Evolutionary conservation across 116 monocot genomes (phyloP).

Genomic region (Posidonia oceanica): DNA sequence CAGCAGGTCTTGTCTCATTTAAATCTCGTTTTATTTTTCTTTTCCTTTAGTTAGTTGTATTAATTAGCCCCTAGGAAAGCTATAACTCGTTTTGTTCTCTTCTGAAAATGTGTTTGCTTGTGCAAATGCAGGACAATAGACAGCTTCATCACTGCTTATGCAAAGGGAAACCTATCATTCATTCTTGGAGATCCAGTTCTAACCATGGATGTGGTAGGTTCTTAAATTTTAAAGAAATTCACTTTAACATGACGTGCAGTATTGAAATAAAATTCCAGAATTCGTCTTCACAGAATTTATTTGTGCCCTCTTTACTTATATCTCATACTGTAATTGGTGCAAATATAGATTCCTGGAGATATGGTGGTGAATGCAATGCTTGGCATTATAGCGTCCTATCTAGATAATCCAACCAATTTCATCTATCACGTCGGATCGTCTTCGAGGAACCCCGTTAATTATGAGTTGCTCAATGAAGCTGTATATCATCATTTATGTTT

Average conservation of each 20-base stretch:
- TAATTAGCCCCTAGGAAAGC: too few relatives aligned
- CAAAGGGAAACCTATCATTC: constrained; percentile 5
- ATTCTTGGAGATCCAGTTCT: background rate
- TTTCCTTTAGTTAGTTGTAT: too few relatives aligned
- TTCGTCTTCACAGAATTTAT: too few relatives aligned
- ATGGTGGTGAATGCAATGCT: constrained; percentile 41
- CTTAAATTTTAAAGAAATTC: too few relatives aligned
- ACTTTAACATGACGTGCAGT: too few relatives aligned
- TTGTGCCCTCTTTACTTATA: too few relatives aligned
- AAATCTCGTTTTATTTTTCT: too few relatives aligned
- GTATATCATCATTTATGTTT: constrained; percentile 7
- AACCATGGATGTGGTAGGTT: constrained; percentile 8
- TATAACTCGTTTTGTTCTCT: too few relatives aligned
- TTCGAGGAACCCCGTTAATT: constrained; percentile 21
- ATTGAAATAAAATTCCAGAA: too few relatives aligned
- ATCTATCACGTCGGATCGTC: constrained; percentile 42
- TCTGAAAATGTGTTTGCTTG: too few relatives aligned
- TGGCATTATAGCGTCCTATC: constrained; percentile 18
- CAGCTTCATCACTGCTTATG: constrained; percentile 6
- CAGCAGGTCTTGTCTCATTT: too few relatives aligned
- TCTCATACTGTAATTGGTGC: too few relatives aligned
- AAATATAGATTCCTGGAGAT: constrained; percentile 24
- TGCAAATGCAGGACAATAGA: constrained; percentile 13
- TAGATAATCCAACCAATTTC: constrained; percentile 5
- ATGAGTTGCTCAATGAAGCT: constrained; percentile 1